Percentiles rank a stretch among this genome's conserved stretches.
Evolutionary conservation across 371 early-diverging fungal species (phyloP).

Genomic region (Apophysomyces sp.): DNA sequence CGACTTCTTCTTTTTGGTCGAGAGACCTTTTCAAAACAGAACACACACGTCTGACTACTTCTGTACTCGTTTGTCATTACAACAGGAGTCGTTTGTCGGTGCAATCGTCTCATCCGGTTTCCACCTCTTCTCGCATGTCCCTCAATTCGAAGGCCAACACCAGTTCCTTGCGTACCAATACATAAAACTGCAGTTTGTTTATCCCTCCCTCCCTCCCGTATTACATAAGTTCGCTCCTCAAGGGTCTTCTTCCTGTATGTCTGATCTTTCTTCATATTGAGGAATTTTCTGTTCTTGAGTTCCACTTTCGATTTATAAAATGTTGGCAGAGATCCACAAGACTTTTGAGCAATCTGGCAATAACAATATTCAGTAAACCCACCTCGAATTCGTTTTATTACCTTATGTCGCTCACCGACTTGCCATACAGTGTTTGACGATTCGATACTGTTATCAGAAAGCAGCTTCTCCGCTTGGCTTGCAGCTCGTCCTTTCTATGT

Average conservation of each 20-base stretch:
- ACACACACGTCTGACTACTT: not conserved
- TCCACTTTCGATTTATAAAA: not conserved
- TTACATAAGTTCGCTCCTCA: not conserved
- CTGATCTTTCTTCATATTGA: not conserved
- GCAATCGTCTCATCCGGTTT: not conserved
- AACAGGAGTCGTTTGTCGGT: not conserved
- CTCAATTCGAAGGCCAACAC: not conserved
- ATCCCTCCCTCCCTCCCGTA: not conserved
- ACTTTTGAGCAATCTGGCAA: not conserved
- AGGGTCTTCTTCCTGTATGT: not conserved
- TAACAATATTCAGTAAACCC: not conserved
- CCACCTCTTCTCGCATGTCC: conserved; percentile 1
- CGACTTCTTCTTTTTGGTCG: not conserved
- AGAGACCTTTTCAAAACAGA: not conserved
- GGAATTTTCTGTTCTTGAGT: not conserved
- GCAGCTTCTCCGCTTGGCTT: not conserved
- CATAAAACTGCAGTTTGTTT: not conserved
- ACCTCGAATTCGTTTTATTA: not conserved
- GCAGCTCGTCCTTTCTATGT: not conserved
- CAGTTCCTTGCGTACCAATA: not conserved
- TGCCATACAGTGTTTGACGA: not conserved
- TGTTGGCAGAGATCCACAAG: not conserved
- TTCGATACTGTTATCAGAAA: not conserved
- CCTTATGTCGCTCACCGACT: not conserved
- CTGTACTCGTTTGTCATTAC: not conserved